Conservation (phyloP, 176 grass and related monocot genomes). For the Chloris gayana region DNA sequence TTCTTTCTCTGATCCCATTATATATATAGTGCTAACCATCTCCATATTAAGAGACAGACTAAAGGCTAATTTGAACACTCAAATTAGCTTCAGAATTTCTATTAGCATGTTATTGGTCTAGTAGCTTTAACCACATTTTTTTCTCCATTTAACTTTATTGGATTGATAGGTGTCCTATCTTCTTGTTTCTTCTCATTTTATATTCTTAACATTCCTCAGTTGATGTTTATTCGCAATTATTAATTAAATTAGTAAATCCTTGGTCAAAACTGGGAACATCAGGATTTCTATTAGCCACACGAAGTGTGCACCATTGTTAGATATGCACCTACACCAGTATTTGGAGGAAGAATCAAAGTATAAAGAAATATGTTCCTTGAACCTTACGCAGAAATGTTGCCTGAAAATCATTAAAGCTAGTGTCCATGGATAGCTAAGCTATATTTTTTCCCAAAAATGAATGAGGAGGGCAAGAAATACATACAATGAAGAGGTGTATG, state of each 20-base stretch:
- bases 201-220: constrained; percentile 20
- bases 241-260: too few relatives aligned
- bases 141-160: constrained; percentile 2
- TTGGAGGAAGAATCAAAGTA: constrained; percentile 49
- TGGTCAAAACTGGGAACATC: constrained; percentile 32
- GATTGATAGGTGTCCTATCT: not conserved
- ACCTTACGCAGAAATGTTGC: constrained; percentile 17
- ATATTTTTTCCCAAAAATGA: constrained; percentile 1
- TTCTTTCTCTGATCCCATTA: constrained; percentile 13
- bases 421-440: constrained; percentile 21
- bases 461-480: not conserved
- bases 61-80: constrained; percentile 35
- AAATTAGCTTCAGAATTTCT: not conserved
- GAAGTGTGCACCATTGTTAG: constrained; percentile 52
- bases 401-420: constrained; percentile 42
- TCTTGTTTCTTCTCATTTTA: constrained; percentile 5
- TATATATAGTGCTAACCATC: not conserved
- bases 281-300: constrained; percentile 55
- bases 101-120: not conserved
- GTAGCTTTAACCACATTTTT: constrained; percentile 7
- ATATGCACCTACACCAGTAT: constrained; percentile 55
- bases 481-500: constrained; percentile 1
- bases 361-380: constrained; percentile 53
- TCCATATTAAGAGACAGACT: constrained; percentile 16
- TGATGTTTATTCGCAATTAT: constrained; percentile 38